A percentile compares a stretch with the other conserved stretches of the same genome.
Conservation (phyloP, 805 yeast genomes). For the Spathaspora sp. region DNA sequence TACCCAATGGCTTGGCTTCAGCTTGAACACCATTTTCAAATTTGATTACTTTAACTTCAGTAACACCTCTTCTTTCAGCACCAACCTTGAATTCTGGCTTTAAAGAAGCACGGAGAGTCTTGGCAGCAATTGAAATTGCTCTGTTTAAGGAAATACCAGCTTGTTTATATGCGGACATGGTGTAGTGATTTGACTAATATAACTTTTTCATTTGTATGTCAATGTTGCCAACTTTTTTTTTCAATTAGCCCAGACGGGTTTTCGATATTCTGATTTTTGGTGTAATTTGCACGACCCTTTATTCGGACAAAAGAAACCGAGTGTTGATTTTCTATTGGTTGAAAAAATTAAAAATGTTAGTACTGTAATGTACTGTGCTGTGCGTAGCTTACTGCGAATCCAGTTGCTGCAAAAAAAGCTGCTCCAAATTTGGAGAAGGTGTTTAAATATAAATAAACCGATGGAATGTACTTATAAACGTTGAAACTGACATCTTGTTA, state of each 20-base stretch:
- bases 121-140: constrained; percentile 87
- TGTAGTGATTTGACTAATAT: constrained; percentile 1
- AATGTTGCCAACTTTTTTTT: neutral
- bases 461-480: no score
- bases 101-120: constrained; percentile 80
- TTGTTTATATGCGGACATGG: constrained; percentile 47
- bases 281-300: neutral
- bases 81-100: constrained; percentile 79
- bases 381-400: no score
- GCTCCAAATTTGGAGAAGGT: no score
- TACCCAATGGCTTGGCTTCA: constrained; percentile 35
- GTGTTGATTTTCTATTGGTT: neutral
- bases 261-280: neutral
- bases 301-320: neutral
- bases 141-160: constrained; percentile 66
- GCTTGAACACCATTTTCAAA: constrained; percentile 63
- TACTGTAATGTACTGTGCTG: neutral
- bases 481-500: no score
- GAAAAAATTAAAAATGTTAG: neutral
- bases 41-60: constrained; percentile 72
- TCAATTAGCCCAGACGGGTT: neutral
- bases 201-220: neutral
- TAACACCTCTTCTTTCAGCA: constrained; percentile 65
- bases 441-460: no score
- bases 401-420: no score